A percentile compares a stretch with the other conserved stretches of the same genome.
Evolutionary conservation across 129 eudicot genomes (phyloP).

Genomic region (Chrysanthemum lavandulifolium): DNA sequence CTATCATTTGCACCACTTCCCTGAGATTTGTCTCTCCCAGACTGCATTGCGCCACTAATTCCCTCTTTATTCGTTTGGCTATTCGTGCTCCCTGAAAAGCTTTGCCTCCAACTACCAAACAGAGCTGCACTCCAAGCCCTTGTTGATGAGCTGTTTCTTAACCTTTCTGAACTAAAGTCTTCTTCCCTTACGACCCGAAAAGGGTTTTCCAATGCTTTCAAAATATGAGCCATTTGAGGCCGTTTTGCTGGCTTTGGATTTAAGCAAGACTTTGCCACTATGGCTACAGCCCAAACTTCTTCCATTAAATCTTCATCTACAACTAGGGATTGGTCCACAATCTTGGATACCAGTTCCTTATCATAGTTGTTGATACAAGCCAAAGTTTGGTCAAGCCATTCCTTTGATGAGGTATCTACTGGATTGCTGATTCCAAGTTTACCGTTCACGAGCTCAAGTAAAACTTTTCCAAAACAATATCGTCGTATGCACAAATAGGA

Average conservation of each 20-base stretch:
- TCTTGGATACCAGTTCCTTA: conserved; percentile 58
- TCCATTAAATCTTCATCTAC: conserved; percentile 78
- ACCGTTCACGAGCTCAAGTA: conserved; percentile 87
- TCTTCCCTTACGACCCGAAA: conserved; percentile 78
- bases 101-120: conserved; percentile 80
- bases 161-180: conserved; percentile 56
- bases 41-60: conserved; percentile 31
- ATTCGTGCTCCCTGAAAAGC: conserved; percentile 58
- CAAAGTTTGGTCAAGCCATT: conserved; percentile 60
- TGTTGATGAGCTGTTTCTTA: conserved; percentile 62
- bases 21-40: conserved; percentile 50
- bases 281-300: conserved; percentile 91
- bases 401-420: conserved; percentile 44
- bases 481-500: conserved; percentile 70
- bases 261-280: conserved; percentile 80
- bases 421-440: conserved; percentile 60
- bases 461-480: conserved; percentile 77
- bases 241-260: conserved; percentile 72
- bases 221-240: conserved; percentile 71
- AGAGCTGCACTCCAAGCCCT: conserved; percentile 71
- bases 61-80: conserved; percentile 39
- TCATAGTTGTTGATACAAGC: conserved; percentile 55
- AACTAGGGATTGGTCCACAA: conserved; percentile 62
- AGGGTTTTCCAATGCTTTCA: conserved; percentile 82
- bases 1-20: conserved; percentile 62